Percentiles rank a stretch among this genome's conserved stretches.
These are phyloP conservation scores for Ajuga reptans DNA, from an alignment of 305 asterid species.

Conservation along the genomic window DNA sequence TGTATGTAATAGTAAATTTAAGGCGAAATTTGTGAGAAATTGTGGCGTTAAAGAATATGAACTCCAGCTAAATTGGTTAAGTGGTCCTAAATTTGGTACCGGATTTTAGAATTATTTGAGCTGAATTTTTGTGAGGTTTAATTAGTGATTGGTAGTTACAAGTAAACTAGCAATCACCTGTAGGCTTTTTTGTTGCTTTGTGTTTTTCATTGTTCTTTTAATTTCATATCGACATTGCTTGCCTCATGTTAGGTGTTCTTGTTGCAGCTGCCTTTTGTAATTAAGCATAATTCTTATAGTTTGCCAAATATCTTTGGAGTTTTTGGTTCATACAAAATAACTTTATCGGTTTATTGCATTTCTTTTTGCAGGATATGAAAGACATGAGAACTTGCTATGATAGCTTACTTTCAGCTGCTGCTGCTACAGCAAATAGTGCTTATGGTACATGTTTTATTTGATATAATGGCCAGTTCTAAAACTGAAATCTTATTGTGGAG, in stretches of 20 bases:
- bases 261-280: neutral
- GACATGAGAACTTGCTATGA: constrained; percentile 90
- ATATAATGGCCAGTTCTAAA: constrained; percentile 11
- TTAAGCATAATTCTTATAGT: neutral
- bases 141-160: neutral
- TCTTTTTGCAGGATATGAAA: constrained; percentile 73
- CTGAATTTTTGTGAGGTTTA: neutral
- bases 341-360: constrained; percentile 6
- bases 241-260: neutral
- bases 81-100: neutral
- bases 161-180: neutral
- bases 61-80: neutral
- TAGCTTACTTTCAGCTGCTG: constrained; percentile 93
- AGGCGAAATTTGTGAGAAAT: constrained; percentile 12
- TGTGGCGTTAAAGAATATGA: neutral
- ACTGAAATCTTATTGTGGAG: constrained; percentile 10
- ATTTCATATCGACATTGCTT: neutral
- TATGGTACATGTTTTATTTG: constrained; percentile 51
- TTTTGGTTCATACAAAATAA: constrained; percentile 9
- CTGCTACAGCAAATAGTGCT: constrained; percentile 86
- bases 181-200: neutral
- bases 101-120: constrained; percentile 7
- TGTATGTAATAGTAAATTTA: neutral
- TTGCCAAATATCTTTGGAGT: neutral
- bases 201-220: neutral